A percentile compares a stretch with the other conserved stretches of the same genome.
Evolutionary conservation across 2,329 filamentous ascomycete genomes (phyloP).

Genomic region (Penicillium crustosum): DNA sequence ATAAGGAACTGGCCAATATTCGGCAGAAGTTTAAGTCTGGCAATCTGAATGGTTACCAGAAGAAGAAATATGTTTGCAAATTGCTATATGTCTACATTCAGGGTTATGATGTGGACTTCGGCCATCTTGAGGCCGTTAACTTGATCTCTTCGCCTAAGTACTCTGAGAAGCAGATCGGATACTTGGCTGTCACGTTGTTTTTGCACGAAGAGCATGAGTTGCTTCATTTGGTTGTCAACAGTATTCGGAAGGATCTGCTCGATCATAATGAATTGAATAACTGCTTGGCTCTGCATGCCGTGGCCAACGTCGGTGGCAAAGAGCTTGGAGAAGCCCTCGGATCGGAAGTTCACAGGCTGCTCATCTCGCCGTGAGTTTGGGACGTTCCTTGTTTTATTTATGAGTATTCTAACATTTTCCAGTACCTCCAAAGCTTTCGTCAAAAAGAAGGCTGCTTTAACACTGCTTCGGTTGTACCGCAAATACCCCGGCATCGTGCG

Average conservation of each 20-base stretch:
- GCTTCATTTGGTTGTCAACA: conserved; percentile 94
- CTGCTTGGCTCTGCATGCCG: conserved; percentile 92
- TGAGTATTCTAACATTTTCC: conserved; percentile 2
- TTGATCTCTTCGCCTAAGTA: conserved; percentile 96
- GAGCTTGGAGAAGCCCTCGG: conserved; percentile 97
- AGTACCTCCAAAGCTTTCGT: conserved; percentile 92
- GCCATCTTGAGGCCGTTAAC: conserved; percentile 96
- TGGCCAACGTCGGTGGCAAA: conserved; percentile 92
- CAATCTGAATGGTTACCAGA: conserved; percentile 91
- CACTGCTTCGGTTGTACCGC: conserved; percentile 86
- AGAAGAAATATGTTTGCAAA: conserved; percentile 99
- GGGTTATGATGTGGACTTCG: conserved; percentile 98
- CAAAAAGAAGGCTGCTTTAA: conserved; percentile 97
- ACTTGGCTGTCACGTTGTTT: conserved; percentile 95
- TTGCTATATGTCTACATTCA: conserved; percentile 98
- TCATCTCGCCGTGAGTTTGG: conserved; percentile 82
- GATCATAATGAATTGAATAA: conserved; percentile 98
- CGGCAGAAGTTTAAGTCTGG: conserved; percentile 98
- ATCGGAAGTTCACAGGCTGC: conserved; percentile 83
- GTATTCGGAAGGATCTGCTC: conserved; percentile 90
- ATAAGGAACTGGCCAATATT: conserved; percentile 98
- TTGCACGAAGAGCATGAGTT: conserved; percentile 96
- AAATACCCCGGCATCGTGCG: conserved; percentile 94
- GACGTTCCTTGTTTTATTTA: conserved; percentile 37
- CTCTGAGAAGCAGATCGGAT: conserved; percentile 98